A percentile compares a stretch with the other conserved stretches of the same genome.
Evolutionary conservation across 441 rosid genomes (phyloP).

Genomic region (Codiaeum variegatum): DNA sequence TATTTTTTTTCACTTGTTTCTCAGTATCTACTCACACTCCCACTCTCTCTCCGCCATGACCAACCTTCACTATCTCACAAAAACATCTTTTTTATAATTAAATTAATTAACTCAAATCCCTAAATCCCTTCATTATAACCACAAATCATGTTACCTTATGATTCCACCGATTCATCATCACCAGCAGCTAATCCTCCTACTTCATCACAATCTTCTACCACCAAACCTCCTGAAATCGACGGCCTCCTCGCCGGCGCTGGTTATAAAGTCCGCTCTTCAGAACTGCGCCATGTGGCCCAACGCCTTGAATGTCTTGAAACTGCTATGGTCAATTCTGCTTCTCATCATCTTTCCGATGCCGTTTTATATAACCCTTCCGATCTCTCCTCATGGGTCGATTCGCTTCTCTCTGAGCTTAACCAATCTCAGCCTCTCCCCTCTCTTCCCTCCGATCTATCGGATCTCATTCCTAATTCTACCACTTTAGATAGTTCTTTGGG

Average conservation of each 20-base stretch:
- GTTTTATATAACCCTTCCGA: constrained; percentile 68
- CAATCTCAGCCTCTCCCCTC: constrained; percentile 29
- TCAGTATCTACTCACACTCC: background rate
- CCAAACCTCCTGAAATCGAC: constrained; percentile 38
- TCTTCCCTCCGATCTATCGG: constrained; percentile 34
- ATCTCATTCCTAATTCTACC: constrained; percentile 27
- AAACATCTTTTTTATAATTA: background rate
- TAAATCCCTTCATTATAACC: background rate
- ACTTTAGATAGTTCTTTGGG: constrained; percentile 14
- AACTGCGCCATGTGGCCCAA: constrained; percentile 58
- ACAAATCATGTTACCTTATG: constrained; percentile 20
- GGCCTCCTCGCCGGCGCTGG: constrained; percentile 63
- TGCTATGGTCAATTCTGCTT: constrained; percentile 48
- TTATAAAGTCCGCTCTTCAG: constrained; percentile 61
- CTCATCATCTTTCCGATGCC: constrained; percentile 38
- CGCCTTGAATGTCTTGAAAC: constrained; percentile 60
- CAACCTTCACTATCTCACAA: background rate
- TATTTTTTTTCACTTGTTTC: background rate
- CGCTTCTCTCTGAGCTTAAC: constrained; percentile 56
- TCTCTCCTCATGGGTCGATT: constrained; percentile 62
- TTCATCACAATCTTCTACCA: constrained; percentile 35
- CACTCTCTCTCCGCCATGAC: constrained; percentile 3
- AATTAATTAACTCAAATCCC: background rate
- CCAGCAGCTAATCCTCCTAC: constrained; percentile 15
- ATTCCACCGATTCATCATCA: constrained; percentile 24